These are phyloP conservation scores for Trametes pubescens DNA, from an alignment of 1,284 basidiomycete species.

Conservation along the genomic window DNA sequence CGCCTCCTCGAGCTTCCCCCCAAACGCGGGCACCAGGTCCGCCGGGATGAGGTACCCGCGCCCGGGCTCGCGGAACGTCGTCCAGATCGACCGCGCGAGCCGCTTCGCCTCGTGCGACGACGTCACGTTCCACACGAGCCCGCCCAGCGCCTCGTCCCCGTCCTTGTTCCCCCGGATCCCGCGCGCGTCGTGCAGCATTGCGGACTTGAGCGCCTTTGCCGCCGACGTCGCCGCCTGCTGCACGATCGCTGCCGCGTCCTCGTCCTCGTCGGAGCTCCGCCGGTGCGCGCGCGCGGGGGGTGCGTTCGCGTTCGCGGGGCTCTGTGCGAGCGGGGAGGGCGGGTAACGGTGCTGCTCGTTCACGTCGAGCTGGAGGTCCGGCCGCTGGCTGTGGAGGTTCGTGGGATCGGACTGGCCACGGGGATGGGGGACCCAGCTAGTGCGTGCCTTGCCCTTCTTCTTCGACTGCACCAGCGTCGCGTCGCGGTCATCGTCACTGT, in stretches of 20 bases:
- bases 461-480: constrained; percentile 33
- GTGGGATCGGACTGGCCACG: constrained; percentile 22
- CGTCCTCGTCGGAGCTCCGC: constrained; percentile 30
- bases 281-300: constrained; percentile 18
- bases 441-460: constrained; percentile 38
- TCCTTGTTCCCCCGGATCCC: constrained; percentile 63
- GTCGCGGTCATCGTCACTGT: constrained; percentile 35
- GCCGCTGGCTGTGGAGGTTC: constrained; percentile 18
- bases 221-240: constrained; percentile 55
- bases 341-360: constrained; percentile 30
- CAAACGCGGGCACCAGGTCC: constrained; percentile 78
- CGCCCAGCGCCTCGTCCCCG: constrained; percentile 48
- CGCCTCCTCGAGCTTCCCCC: constrained; percentile 58
- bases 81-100: constrained; percentile 75
- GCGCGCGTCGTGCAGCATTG: constrained; percentile 76
- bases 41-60: constrained; percentile 68
- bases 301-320: constrained; percentile 32
- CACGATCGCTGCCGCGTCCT: constrained; percentile 36
- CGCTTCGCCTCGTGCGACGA: constrained; percentile 74
- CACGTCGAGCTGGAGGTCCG: constrained; percentile 23
- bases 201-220: constrained; percentile 70
- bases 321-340: constrained; percentile 22
- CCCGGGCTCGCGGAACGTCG: constrained; percentile 62
- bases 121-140: constrained; percentile 60
- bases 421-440: constrained; percentile 18